Evolutionary conservation across 257 asterid species (phyloP).

Genomic region (Capsicum pubescens): DNA sequence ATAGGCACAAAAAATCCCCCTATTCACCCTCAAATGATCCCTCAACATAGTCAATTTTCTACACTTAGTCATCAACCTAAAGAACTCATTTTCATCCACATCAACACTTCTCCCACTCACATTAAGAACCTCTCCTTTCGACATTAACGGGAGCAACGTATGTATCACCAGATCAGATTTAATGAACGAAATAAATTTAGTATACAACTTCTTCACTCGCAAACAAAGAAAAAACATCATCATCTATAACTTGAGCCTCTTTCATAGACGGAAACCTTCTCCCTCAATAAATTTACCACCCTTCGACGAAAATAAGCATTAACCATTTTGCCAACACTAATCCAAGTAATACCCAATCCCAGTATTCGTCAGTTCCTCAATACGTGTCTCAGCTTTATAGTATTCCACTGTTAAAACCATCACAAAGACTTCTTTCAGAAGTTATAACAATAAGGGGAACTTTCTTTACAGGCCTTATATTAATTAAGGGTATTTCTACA

Average conservation of each 20-base stretch:
- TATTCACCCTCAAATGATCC: too few species aligned
- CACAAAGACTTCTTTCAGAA: conserved; percentile 74
- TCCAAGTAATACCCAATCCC: conserved; percentile 53
- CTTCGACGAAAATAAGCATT: conserved; percentile 55
- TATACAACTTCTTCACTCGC: conserved; percentile 64
- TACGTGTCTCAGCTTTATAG: conserved; percentile 56
- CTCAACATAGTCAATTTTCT: too few species aligned
- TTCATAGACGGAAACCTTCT: conserved; percentile 65
- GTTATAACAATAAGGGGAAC: conserved; percentile 64
- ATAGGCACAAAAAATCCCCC: not conserved
- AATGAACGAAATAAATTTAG: conserved; percentile 69
- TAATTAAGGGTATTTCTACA: conserved; percentile 63
- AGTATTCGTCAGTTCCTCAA: conserved; percentile 49
- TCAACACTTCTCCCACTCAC: conserved; percentile 59
- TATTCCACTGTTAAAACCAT: conserved; percentile 59
- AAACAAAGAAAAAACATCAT: conserved; percentile 64
- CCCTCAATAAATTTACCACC: conserved; percentile 47
- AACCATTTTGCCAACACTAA: conserved; percentile 72
- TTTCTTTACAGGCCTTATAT: conserved; percentile 61
- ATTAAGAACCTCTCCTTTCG: conserved; percentile 54
- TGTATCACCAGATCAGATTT: conserved; percentile 64
- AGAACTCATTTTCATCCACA: conserved; percentile 61
- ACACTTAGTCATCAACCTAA: conserved; percentile 57
- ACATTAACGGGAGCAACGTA: conserved; percentile 66
- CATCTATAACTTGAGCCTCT: conserved; percentile 78